Evolutionary conservation across 179 eudicot genomes (phyloP).

Genomic region (Spergularia azorica): DNA sequence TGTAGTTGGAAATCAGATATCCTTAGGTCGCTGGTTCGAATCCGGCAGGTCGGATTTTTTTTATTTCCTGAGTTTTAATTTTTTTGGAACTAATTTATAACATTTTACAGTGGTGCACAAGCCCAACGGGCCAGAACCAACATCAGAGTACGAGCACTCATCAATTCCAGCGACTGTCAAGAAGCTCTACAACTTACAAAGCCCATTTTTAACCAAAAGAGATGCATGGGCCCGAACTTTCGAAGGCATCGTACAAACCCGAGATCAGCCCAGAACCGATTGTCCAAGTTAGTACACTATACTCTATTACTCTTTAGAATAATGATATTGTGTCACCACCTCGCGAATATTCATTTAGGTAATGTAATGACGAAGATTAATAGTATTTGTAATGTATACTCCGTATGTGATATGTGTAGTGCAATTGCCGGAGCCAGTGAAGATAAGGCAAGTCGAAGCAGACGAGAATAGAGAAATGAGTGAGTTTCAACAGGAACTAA

Average conservation of each 20-base stretch:
- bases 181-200: constrained; percentile 65
- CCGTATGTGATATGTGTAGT: constrained; percentile 29
- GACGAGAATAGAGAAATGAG: constrained; percentile 68
- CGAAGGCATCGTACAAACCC: constrained; percentile 49
- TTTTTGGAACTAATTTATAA: not conserved
- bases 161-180: constrained; percentile 83
- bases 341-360: too few species aligned
- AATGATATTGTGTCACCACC: too few species aligned
- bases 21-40: constrained; percentile 85
- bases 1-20: constrained; percentile 26
- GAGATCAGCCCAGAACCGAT: constrained; percentile 66
- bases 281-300: constrained; percentile 55
- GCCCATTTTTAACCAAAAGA: constrained; percentile 66
- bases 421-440: constrained; percentile 70
- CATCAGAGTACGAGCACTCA: constrained; percentile 91
- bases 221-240: constrained; percentile 89
- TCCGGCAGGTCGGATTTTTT: constrained; percentile 70
- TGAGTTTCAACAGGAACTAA: constrained; percentile 81
- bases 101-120: constrained; percentile 76
- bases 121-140: constrained; percentile 64
- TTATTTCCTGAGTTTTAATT: not conserved
- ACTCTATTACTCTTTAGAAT: too few species aligned
- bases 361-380: too few species aligned
- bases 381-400: too few species aligned
- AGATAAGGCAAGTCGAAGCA: constrained; percentile 63